A percentile compares a stretch with the other conserved stretches of the same genome.
phyloP scores from a whole-genome alignment of 2,329 filamentous ascomycete genomes.

The Penicillium occitanis region DNA sequence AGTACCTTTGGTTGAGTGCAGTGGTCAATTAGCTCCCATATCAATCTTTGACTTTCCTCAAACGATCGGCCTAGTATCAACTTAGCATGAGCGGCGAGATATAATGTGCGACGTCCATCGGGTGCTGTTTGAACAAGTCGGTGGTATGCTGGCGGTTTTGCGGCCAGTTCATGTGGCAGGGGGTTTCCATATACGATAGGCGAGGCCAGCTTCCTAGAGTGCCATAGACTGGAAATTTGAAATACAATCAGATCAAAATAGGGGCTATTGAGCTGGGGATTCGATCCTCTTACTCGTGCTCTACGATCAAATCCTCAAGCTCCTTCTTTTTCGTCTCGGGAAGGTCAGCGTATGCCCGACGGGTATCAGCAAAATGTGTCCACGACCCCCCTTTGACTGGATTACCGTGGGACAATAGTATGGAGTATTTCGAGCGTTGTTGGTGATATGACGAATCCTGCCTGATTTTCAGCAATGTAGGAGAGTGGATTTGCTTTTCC shows the following conservation, averaged over 20 bases:
- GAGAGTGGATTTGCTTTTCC: not conserved
- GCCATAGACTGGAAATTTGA: conserved; percentile 23
- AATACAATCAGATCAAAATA: not conserved
- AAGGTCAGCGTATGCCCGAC: conserved; percentile 26
- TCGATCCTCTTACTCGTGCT: conserved; percentile 22
- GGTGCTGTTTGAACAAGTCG: conserved; percentile 28
- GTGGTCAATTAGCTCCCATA: conserved; percentile 30
- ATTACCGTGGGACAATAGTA: conserved; percentile 26
- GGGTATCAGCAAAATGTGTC: conserved; percentile 29
- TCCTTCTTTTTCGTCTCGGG: conserved; percentile 22
- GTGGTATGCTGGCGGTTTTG: conserved; percentile 30
- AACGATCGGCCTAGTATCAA: conserved; percentile 24
- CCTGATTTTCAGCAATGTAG: not conserved
- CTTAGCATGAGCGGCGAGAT: conserved; percentile 31
- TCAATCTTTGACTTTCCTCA: conserved; percentile 29
- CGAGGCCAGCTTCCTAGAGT: conserved; percentile 26
- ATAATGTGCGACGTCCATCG: conserved; percentile 28
- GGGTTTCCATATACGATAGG: conserved; percentile 25
- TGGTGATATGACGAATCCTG: conserved; percentile 31
- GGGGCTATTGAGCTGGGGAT: too few relatives aligned
- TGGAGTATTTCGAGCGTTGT: conserved; percentile 31
- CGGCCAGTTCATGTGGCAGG: conserved; percentile 26
- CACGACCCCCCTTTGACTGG: conserved; percentile 25
- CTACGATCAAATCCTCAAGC: conserved; percentile 23
- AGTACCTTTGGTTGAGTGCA: conserved; percentile 28